Percentiles rank a stretch among this genome's conserved stretches.
Conservation (phyloP, 345 rosid species). For the Pistacia integerrima region DNA sequence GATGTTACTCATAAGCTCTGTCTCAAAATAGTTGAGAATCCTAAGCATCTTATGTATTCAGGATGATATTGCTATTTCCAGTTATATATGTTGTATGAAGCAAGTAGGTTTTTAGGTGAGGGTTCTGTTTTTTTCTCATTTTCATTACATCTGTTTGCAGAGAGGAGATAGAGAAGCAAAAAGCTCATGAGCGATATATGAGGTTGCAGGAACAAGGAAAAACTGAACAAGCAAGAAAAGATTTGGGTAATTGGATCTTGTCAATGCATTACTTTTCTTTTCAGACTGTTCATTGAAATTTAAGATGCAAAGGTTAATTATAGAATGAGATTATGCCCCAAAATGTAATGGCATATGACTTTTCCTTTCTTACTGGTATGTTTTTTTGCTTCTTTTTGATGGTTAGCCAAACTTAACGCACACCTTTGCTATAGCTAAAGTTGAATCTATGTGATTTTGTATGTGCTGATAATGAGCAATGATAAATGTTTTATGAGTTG, state of each 20-base stretch:
- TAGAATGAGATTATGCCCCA: neutral
- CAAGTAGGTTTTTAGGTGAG: neutral
- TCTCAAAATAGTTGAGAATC: neutral
- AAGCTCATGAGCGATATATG: conserved; percentile 96
- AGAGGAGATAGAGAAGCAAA: conserved; percentile 94
- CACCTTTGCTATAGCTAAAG: neutral
- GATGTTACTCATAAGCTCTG: neutral
- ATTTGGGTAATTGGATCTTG: conserved; percentile 57
- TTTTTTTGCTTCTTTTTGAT: conserved; percentile 3
- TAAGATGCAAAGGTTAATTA: neutral
- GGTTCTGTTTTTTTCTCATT: neutral
- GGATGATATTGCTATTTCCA: neutral
- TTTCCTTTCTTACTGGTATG: neutral
- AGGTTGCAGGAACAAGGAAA: conserved; percentile 98
- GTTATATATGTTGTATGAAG: neutral
- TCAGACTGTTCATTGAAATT: neutral
- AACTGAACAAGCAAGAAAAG: conserved; percentile 94
- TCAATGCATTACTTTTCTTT: conserved; percentile 7
- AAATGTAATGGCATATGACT: neutral
- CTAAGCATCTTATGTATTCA: no score
- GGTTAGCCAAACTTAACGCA: neutral
- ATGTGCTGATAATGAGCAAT: neutral
- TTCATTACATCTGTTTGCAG: conserved; percentile 38
- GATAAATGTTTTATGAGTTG: neutral
- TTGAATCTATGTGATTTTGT: neutral